A percentile compares a stretch with the other conserved stretches of the same genome.
Evolutionary conservation across 1,139 yeast species (phyloP).

Genomic region (Yamadazyma blattariae): DNA sequence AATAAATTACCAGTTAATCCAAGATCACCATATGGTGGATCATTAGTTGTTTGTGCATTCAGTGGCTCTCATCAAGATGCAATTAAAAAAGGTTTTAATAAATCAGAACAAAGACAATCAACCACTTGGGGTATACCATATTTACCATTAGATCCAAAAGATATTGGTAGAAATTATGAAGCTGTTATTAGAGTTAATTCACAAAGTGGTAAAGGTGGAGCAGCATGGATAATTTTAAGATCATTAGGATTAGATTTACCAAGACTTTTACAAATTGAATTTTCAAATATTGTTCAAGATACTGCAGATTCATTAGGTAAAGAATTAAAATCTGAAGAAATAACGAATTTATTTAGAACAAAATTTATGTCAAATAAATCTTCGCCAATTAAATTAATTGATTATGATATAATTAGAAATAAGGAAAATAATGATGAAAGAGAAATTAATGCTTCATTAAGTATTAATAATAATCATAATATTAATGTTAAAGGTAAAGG

Average conservation of each 20-base stretch:
- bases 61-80: constrained; percentile 98
- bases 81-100: constrained; percentile 86
- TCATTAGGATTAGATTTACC: constrained; percentile 90
- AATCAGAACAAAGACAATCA: constrained; percentile 22
- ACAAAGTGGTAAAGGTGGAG: constrained; percentile 98
- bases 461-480: constrained; percentile 42
- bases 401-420: constrained; percentile 44
- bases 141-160: constrained; percentile 93
- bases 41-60: constrained; percentile 93
- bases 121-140: constrained; percentile 83
- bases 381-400: constrained; percentile 42
- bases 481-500: constrained; percentile 66
- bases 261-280: constrained; percentile 85
- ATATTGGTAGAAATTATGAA: constrained; percentile 94
- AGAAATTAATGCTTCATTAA: constrained; percentile 35
- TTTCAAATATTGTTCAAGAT: constrained; percentile 78
- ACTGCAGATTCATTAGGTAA: constrained; percentile 82
- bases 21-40: constrained; percentile 97
- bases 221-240: constrained; percentile 93
- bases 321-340: constrained; percentile 77
- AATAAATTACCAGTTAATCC: constrained; percentile 92
- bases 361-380: constrained; percentile 58
- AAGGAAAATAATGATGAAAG: constrained; percentile 19
- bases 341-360: constrained; percentile 68
- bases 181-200: constrained; percentile 98